These are phyloP conservation scores for Phaeosphaeriaceae sp. DNA, from an alignment of 2,329 filamentous ascomycete genomes.

Conservation along the genomic window DNA sequence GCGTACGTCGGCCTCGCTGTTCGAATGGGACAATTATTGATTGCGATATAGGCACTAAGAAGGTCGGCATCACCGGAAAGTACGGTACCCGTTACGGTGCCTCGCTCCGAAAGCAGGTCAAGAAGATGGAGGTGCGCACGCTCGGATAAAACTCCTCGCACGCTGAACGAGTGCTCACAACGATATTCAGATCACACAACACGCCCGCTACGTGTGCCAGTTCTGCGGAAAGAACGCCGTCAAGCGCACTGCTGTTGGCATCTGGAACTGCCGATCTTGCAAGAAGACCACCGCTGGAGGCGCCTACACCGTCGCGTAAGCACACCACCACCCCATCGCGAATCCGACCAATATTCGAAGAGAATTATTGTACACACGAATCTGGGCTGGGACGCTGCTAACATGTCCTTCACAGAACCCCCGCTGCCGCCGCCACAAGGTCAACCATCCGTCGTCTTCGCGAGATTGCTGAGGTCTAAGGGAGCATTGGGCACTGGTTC, in stretches of 20 bases:
- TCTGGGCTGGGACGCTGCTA: slow-evolving; percentile 21
- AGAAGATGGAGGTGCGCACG: slow-evolving; percentile 84
- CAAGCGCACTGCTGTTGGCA: slow-evolving; percentile 87
- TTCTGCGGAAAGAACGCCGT: slow-evolving; percentile 94
- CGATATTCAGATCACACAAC: slow-evolving; percentile 76
- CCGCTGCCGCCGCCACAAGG: slow-evolving; percentile 90
- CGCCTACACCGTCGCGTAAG: slow-evolving; percentile 96
- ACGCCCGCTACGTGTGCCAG: slow-evolving; percentile 93
- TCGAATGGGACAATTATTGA: slow-evolving; percentile 22
- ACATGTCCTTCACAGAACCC: slow-evolving; percentile 68
- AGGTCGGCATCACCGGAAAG: slow-evolving; percentile 97
- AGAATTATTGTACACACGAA: neutral
- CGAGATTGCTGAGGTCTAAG: slow-evolving; percentile 94
- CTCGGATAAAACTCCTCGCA: slow-evolving; percentile 7
- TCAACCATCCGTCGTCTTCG: slow-evolving; percentile 96
- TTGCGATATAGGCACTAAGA: slow-evolving; percentile 40
- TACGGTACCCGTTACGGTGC: slow-evolving; percentile 99
- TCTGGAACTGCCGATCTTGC: slow-evolving; percentile 97
- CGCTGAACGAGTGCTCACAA: slow-evolving; percentile 28
- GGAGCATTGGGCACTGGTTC: slow-evolving; percentile 36
- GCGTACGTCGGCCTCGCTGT: slow-evolving; percentile 34
- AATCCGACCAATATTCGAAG: neutral
- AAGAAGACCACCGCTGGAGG: slow-evolving; percentile 92
- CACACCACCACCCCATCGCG: slow-evolving; percentile 13
- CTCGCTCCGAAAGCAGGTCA: slow-evolving; percentile 98